phyloP scores from a whole-genome alignment of 768 basidiomycete genomes.

The Lactarius hengduanensis region DNA sequence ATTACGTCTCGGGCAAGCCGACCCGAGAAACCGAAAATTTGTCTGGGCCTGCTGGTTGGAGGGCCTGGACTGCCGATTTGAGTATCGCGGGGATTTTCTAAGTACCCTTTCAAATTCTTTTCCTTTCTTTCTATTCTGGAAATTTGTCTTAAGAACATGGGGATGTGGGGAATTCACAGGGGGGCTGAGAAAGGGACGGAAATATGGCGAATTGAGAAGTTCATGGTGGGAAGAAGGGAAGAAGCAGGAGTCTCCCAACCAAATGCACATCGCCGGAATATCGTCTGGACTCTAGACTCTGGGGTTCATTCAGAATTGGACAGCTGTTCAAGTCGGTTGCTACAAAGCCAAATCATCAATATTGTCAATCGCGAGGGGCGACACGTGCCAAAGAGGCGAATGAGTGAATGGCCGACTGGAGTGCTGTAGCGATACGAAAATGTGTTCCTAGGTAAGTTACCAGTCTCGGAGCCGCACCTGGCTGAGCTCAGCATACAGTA shows the following conservation, averaged over 20 bases:
- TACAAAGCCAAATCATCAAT: neutral
- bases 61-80: neutral
- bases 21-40: neutral
- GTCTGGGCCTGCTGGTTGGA: neutral
- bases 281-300: neutral
- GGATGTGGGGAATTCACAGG: conserved; percentile 5
- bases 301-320: neutral
- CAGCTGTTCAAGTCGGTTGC: neutral
- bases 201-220: conserved; percentile 2
- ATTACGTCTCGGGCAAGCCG: neutral
- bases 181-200: neutral
- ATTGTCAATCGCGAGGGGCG: neutral
- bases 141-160: neutral
- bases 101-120: conserved; percentile 10
- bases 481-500: neutral
- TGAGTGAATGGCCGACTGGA: neutral
- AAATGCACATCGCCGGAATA: neutral
- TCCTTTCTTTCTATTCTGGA: conserved; percentile 5
- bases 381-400: neutral
- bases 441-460: neutral
- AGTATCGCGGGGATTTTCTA: neutral
- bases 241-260: neutral
- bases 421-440: neutral
- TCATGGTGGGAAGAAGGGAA: neutral
- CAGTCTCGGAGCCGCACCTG: neutral